Percentiles rank a stretch among this genome's conserved stretches.
Evolutionary conservation across 2,329 filamentous ascomycete genomes (phyloP).

Genomic region (Lojkania enalia): DNA sequence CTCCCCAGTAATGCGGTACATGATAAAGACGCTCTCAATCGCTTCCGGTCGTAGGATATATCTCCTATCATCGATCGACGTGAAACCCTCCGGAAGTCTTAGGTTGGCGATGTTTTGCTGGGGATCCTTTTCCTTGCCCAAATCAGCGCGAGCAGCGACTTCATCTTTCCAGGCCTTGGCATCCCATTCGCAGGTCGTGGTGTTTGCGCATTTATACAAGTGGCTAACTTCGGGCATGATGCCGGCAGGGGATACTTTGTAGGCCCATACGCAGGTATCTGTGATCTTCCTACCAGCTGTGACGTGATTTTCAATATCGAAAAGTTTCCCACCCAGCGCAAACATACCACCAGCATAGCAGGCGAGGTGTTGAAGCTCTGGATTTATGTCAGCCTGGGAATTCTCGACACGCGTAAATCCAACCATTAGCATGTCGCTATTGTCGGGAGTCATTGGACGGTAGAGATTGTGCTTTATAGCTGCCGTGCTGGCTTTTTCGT

Average conservation of each 20-base stretch:
- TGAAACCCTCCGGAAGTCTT: slow-evolving; percentile 50
- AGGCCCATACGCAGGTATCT: slow-evolving; percentile 66
- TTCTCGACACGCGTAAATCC: slow-evolving; percentile 47
- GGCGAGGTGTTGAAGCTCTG: slow-evolving; percentile 60
- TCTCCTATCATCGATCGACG: slow-evolving; percentile 47
- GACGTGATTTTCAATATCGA: slow-evolving; percentile 58
- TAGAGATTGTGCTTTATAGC: slow-evolving; percentile 53
- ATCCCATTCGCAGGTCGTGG: slow-evolving; percentile 56
- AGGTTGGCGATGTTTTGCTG: slow-evolving; percentile 43
- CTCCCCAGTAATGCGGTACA: slow-evolving; percentile 63
- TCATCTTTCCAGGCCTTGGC: slow-evolving; percentile 54
- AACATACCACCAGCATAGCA: slow-evolving; percentile 68
- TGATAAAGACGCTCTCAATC: slow-evolving; percentile 64
- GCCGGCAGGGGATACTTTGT: slow-evolving; percentile 58
- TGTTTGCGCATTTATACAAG: slow-evolving; percentile 53
- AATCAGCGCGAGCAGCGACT: slow-evolving; percentile 31
- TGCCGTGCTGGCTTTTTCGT: slow-evolving; percentile 54
- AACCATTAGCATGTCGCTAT: slow-evolving; percentile 52
- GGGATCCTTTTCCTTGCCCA: slow-evolving; percentile 32
- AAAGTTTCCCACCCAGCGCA: slow-evolving; percentile 61
- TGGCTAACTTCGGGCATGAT: slow-evolving; percentile 65
- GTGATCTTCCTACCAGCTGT: slow-evolving; percentile 60
- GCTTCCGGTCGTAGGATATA: slow-evolving; percentile 60
- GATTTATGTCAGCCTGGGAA: slow-evolving; percentile 42
- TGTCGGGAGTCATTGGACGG: slow-evolving; percentile 53